These are phyloP conservation scores for Colletotrichum eleusines DNA, from an alignment of 2,329 filamentous ascomycete genomes.

Conservation along the genomic window DNA sequence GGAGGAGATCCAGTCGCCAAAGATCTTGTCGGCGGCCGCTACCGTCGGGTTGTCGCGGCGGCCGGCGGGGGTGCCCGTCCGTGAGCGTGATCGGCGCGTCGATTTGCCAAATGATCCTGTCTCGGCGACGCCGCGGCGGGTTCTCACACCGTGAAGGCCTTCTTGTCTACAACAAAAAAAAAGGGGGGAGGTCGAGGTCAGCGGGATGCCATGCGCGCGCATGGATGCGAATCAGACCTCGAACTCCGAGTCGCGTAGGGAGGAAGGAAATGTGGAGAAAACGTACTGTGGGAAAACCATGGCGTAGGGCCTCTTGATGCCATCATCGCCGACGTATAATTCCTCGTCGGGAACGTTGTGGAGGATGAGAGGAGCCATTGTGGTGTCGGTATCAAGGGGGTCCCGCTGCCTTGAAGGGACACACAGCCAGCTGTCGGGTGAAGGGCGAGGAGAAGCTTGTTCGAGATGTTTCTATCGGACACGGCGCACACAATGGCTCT, in stretches of 20 bases:
- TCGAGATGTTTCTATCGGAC: conserved; percentile 18
- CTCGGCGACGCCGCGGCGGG: conserved; percentile 67
- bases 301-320: conserved; percentile 73
- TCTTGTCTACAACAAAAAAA: conserved; percentile 59
- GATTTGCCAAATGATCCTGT: conserved; percentile 76
- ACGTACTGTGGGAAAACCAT: conserved; percentile 74
- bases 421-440: conserved; percentile 13
- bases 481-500: not conserved
- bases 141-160: conserved; percentile 61
- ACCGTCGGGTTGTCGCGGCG: conserved; percentile 72
- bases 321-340: conserved; percentile 74
- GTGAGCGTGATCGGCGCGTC: conserved; percentile 71
- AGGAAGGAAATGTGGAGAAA: not conserved
- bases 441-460: not conserved
- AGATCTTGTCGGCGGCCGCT: conserved; percentile 71
- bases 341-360: conserved; percentile 78
- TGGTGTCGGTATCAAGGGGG: conserved; percentile 49
- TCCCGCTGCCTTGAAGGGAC: conserved; percentile 12
- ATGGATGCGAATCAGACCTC: not conserved
- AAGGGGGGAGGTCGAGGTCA: conserved; percentile 21
- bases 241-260: not conserved
- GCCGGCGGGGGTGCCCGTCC: conserved; percentile 67
- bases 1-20: conserved; percentile 68
- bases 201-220: conserved; percentile 21
- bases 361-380: conserved; percentile 74